Evolutionary conservation across 2,329 filamentous ascomycete species (phyloP).

Genomic region (Fusarium torreyae): DNA sequence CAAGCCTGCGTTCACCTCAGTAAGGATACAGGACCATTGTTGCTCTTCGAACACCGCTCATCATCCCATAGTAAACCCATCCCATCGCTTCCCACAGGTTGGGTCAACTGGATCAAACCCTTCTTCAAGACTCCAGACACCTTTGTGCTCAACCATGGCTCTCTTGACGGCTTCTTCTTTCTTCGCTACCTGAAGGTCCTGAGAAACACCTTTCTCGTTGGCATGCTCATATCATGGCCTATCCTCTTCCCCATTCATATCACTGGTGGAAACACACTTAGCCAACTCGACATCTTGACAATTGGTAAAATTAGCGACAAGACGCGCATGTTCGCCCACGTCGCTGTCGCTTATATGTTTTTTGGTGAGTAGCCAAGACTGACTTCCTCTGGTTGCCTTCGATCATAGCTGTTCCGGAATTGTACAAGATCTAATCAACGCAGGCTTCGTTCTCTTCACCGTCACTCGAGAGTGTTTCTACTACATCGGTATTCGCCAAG

Average conservation of each 20-base stretch:
- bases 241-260: slow-evolving; percentile 88
- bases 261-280: slow-evolving; percentile 77
- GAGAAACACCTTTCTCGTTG: slow-evolving; percentile 87
- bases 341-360: slow-evolving; percentile 85
- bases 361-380: slow-evolving; percentile 57
- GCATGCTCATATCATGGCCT: slow-evolving; percentile 88
- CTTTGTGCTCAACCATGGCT: slow-evolving; percentile 89
- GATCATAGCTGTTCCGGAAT: background rate
- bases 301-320: slow-evolving; percentile 80
- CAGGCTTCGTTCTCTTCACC: slow-evolving; percentile 88
- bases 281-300: slow-evolving; percentile 82
- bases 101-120: slow-evolving; percentile 76
- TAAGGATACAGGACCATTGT: slow-evolving; percentile 42
- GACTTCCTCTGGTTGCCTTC: no score
- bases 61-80: slow-evolving; percentile 65
- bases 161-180: slow-evolving; percentile 92
- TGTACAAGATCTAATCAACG: slow-evolving; percentile 12
- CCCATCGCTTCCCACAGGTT: slow-evolving; percentile 71
- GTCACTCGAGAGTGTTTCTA: slow-evolving; percentile 90
- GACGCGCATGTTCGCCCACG: slow-evolving; percentile 83
- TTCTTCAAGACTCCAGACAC: slow-evolving; percentile 81
- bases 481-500: slow-evolving; percentile 93
- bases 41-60: slow-evolving; percentile 32
- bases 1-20: slow-evolving; percentile 63
- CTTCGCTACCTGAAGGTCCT: slow-evolving; percentile 79